These are phyloP conservation scores for Epithemia pelagica DNA, from an alignment of 108 stramenopile genomes.

Conservation along the genomic window DNA sequence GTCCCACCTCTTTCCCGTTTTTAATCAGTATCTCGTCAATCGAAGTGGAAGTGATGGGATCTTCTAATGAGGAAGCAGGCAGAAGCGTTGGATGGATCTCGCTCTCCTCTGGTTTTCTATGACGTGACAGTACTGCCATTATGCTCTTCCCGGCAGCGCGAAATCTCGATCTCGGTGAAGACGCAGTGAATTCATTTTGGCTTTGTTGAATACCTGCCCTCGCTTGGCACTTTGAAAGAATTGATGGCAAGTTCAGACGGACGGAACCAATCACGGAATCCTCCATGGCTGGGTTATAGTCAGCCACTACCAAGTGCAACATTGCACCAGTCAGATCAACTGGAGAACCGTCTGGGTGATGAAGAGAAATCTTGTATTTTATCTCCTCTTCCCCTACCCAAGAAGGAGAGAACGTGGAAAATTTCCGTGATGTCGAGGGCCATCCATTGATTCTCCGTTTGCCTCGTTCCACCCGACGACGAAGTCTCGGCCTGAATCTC, in stretches of 20 bases:
- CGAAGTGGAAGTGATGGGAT: slow-evolving; percentile 12
- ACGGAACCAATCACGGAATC: slow-evolving; percentile 21
- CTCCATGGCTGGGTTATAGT: slow-evolving; percentile 11
- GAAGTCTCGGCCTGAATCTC: background rate
- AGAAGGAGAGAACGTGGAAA: slow-evolving; percentile 13
- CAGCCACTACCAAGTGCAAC: slow-evolving; percentile 23
- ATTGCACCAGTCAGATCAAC: slow-evolving; percentile 39
- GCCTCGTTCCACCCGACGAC: background rate
- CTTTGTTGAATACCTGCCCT: background rate
- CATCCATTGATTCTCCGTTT: slow-evolving; percentile 13
- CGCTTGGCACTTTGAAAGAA: slow-evolving; percentile 18
- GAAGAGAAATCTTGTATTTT: slow-evolving; percentile 21
- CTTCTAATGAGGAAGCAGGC: background rate
- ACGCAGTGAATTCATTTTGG: background rate
- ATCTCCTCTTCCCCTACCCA: slow-evolving; percentile 28
- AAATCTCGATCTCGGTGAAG: background rate
- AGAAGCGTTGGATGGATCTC: background rate
- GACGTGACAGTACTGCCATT: background rate
- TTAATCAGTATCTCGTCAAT: slow-evolving; percentile 24
- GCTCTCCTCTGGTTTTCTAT: background rate
- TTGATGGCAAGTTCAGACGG: slow-evolving; percentile 24
- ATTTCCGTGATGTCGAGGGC: slow-evolving; percentile 17
- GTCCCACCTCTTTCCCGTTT: slow-evolving; percentile 31
- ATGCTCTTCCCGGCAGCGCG: background rate
- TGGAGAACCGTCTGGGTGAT: slow-evolving; percentile 20